Base-by-base conservation (phyloP, 495 filamentous ascomycete genomes). In the Hypoxylon perforatum region DNA sequence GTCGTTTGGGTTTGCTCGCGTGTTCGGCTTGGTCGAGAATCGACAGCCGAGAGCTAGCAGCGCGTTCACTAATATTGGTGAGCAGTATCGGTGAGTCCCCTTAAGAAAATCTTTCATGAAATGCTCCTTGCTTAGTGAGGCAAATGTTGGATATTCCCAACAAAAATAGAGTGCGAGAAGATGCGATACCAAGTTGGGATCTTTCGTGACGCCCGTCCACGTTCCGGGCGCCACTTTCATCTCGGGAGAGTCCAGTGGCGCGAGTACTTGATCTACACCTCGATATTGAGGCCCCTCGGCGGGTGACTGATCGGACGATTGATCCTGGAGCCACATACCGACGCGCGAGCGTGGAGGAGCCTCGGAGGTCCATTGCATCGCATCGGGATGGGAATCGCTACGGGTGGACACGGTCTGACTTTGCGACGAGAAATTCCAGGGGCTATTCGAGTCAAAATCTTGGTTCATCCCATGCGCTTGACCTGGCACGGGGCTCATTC, bases 91-190 rank as follows among this genome's bases (percentile, higher is more conserved):
- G 46, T 78, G 65, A 47, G 83, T 72, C 12, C 86, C 83, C 14
- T 70, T 74, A 6, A 70, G 65, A 66, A 91, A 87, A 70, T 93
- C 91, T 22, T 83, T 76, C 55, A 90, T 75, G 69, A 96, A 94
- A 53, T 90, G 84, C 47, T 88, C 86, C 51, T 92, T 88, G 57
- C 87, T 88, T 38, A 96, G 83, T 3, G 91, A 82, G 7, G 88
- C 85, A 69, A 90, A 88, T 54, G 87, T 90, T 1, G 91, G 90
- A 64, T 94, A 91, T 67, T 91, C 88, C 92, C 92, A 95, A 69
- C 85, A 86, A 59, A 96, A 94, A 75, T 92, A 94, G 14, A 94
- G 76, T 14, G 86, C 79, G 38, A 91, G 77, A 19, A 91, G 80
- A 62, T 91, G 87, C 54, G 85, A 77, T 7, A 91, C 82, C 44